A percentile compares a stretch with the other conserved stretches of the same genome.
Evolutionary conservation across 1,139 yeast species (phyloP).

Genomic region (Yamadazyma blattariae): DNA sequence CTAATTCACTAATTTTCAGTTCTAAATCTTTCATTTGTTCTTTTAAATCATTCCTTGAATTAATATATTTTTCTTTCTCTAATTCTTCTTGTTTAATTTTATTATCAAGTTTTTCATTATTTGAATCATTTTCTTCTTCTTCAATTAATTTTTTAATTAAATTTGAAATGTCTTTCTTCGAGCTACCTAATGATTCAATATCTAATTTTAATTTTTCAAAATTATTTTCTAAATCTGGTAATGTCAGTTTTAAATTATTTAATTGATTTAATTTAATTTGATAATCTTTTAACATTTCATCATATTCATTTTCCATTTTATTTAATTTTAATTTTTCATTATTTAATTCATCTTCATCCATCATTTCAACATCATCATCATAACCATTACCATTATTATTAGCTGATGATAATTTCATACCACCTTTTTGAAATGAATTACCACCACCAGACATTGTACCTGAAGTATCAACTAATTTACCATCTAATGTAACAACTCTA

Average conservation of each 20-base stretch:
- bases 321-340: conserved; percentile 52
- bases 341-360: conserved; percentile 59
- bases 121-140: conserved; percentile 29
- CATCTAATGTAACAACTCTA: conserved; percentile 91
- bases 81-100: conserved; percentile 40
- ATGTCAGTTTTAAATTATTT: conserved; percentile 55
- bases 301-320: conserved; percentile 55
- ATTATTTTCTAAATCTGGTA: conserved; percentile 68
- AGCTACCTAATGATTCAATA: conserved; percentile 54
- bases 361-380: conserved; percentile 15
- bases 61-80: conserved; percentile 28
- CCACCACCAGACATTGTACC: conserved; percentile 99
- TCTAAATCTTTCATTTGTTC: conserved; percentile 60
- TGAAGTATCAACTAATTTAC: conserved; percentile 88
- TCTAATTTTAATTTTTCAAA: conserved; percentile 64
- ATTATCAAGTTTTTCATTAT: conserved; percentile 19
- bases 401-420: conserved; percentile 49
- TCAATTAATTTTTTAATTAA: conserved; percentile 35
- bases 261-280: conserved; percentile 61
- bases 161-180: conserved; percentile 40
- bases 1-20: conserved; percentile 53
- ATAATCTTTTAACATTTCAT: conserved; percentile 49
- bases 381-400: conserved; percentile 12
- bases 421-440: conserved; percentile 58
- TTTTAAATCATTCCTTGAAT: conserved; percentile 33